Evolutionary conservation across 2,329 filamentous ascomycete genomes (phyloP).

Genomic region (Colletotrichum abscissum): DNA sequence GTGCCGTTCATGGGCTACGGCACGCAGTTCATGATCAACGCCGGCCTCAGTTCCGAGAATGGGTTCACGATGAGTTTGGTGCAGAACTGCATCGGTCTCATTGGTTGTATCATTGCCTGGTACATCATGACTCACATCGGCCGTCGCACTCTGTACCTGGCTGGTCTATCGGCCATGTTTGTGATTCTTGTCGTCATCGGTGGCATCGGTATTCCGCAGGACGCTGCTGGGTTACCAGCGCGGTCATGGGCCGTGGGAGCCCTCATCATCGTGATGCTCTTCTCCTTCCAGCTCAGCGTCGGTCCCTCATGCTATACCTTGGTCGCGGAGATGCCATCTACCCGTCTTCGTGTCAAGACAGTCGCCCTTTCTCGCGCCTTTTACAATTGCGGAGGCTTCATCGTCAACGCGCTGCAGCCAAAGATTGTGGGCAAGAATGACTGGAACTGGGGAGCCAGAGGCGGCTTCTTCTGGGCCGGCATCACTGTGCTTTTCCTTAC

Average conservation of each 20-base stretch:
- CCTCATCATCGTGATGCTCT: conserved; percentile 57
- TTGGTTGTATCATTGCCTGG: conserved; percentile 52
- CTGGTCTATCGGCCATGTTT: conserved; percentile 51
- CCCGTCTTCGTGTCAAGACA: conserved; percentile 57
- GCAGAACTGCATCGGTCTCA: conserved; percentile 54
- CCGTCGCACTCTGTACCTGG: conserved; percentile 53
- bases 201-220: conserved; percentile 42
- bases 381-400: conserved; percentile 54
- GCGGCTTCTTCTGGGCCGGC: conserved; percentile 44
- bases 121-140: conserved; percentile 53
- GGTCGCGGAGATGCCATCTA: conserved; percentile 56
- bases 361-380: conserved; percentile 56
- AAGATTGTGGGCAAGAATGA: conserved; percentile 35
- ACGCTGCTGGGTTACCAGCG: conserved; percentile 49
- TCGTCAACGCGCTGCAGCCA: conserved; percentile 42
- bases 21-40: conserved; percentile 31
- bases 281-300: conserved; percentile 51
- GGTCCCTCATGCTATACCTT: conserved; percentile 57
- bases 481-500: conserved; percentile 43
- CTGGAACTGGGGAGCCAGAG: conserved; percentile 46
- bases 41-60: conserved; percentile 42
- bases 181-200: conserved; percentile 49
- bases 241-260: conserved; percentile 51
- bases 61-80: conserved; percentile 53
- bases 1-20: conserved; percentile 36